Evolutionary conservation across 2,329 filamentous ascomycete genomes (phyloP).

Genomic region (Aspergillus costaricaensis): DNA sequence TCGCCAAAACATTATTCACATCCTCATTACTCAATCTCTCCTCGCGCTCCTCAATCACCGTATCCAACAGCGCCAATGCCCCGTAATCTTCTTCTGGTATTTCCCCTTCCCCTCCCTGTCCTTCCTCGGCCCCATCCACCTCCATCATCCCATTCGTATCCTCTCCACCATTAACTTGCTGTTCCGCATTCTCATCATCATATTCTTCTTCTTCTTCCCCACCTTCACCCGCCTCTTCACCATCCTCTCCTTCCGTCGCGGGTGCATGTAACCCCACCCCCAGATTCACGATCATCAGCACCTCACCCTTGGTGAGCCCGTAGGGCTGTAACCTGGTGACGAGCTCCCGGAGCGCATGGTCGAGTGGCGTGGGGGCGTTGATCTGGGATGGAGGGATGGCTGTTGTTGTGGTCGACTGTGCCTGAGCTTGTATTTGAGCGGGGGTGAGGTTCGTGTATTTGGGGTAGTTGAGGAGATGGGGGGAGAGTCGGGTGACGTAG

Average conservation of each 20-base stretch:
- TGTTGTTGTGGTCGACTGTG: background rate
- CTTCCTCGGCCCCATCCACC: conserved; percentile 17
- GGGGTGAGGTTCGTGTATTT: conserved; percentile 28
- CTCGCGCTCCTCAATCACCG: conserved; percentile 47
- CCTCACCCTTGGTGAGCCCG: conserved; percentile 49
- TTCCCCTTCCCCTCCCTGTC: conserved; percentile 18
- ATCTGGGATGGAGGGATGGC: conserved; percentile 14
- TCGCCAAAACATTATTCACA: conserved; percentile 36
- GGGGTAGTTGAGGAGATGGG: conserved; percentile 43
- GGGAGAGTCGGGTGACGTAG: conserved; percentile 43
- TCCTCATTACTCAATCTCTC: conserved; percentile 43
- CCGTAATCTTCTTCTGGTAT: conserved; percentile 33
- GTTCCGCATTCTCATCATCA: conserved; percentile 5
- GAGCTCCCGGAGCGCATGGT: conserved; percentile 40
- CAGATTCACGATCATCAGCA: conserved; percentile 49
- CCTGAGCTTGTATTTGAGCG: conserved; percentile 3
- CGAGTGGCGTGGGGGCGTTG: conserved; percentile 34
- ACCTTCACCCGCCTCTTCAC: conserved; percentile 20
- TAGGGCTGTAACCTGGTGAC: conserved; percentile 42
- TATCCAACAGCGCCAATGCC: conserved; percentile 41
- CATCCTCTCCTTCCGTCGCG: conserved; percentile 19
- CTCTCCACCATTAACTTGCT: conserved; percentile 4
- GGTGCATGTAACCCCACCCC: conserved; percentile 38
- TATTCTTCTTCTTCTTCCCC: conserved; percentile 2
- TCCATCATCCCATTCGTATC: conserved; percentile 12